A percentile compares a stretch with the other conserved stretches of the same genome.
Evolutionary conservation across 108 stramenopile genomes (phyloP).

Genomic region (Licmophora abbreviata): DNA sequence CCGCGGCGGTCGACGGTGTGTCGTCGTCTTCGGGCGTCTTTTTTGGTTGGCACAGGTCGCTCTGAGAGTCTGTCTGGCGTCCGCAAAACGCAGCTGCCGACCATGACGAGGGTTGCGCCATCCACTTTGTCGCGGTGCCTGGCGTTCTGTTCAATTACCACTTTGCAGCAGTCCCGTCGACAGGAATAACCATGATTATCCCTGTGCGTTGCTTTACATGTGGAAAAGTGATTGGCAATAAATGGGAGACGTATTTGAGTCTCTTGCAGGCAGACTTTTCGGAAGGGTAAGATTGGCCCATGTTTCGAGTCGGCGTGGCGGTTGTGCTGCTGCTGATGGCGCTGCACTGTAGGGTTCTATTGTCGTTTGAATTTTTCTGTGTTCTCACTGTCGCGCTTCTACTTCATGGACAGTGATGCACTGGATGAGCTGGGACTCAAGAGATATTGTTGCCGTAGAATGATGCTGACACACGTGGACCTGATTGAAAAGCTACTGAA

Average conservation of each 20-base stretch:
- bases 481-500: slow-evolving; percentile 99
- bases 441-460: slow-evolving; percentile 98
- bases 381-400: neutral
- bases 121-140: no score
- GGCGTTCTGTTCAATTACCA: no score
- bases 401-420: slow-evolving; percentile 66
- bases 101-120: no score
- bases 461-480: slow-evolving; percentile 99
- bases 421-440: slow-evolving; percentile 95
- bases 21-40: no score
- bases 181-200: slow-evolving; percentile 84
- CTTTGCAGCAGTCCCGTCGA: neutral
- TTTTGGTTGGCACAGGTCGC: no score
- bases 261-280: slow-evolving; percentile 90
- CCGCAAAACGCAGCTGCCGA: no score
- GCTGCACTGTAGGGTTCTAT: neutral
- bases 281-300: slow-evolving; percentile 65
- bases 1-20: no score
- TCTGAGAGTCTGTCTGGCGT: no score
- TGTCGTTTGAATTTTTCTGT: neutral
- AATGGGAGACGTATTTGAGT: slow-evolving; percentile 97
- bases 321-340: neutral
- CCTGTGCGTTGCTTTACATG: slow-evolving; percentile 99
- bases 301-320: neutral
- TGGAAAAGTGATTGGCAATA: slow-evolving; percentile 98